These are phyloP conservation scores for Suillus fuscotomentosus DNA, from an alignment of 768 basidiomycete species.

Conservation along the genomic window DNA sequence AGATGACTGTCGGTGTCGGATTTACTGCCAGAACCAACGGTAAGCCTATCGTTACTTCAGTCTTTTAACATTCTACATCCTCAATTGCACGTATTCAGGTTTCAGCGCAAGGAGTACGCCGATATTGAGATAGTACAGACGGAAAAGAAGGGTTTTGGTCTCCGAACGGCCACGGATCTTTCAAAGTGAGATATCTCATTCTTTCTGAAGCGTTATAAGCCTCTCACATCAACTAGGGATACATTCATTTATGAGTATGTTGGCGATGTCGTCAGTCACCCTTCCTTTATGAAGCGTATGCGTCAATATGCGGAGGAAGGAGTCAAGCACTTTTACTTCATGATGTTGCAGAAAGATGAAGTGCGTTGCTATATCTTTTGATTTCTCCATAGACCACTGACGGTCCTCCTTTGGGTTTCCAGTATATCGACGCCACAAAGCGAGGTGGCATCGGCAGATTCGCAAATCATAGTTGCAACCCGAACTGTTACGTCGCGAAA, in stretches of 20 bases:
- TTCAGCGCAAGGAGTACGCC: constrained; percentile 84
- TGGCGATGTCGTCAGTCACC: constrained; percentile 90
- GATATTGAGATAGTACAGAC: constrained; percentile 88
- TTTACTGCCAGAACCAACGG: constrained; percentile 92
- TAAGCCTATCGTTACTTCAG: constrained; percentile 28
- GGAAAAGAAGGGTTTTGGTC: constrained; percentile 93
- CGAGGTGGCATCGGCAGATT: constrained; percentile 96
- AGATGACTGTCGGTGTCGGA: constrained; percentile 82
- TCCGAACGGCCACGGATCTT: constrained; percentile 72
- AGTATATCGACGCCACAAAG: constrained; percentile 99
- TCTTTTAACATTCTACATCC: constrained; percentile 4
- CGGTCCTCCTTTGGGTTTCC: neutral
- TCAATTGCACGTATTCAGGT: constrained; percentile 45
- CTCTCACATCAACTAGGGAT: constrained; percentile 53
- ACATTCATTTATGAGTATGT: constrained; percentile 96
- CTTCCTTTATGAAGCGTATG: constrained; percentile 91
- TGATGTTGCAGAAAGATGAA: constrained; percentile 99
- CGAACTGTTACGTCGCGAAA: constrained; percentile 97
- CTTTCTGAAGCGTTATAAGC: constrained; percentile 6
- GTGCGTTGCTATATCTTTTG: constrained; percentile 41
- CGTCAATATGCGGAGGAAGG: constrained; percentile 90
- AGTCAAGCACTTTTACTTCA: constrained; percentile 97
- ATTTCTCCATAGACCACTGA: neutral
- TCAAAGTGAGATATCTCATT: constrained; percentile 46
- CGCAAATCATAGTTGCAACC: constrained; percentile 96